A percentile compares a stretch with the other conserved stretches of the same genome.
Conservation (phyloP, 345 rosid genomes). For the Euphorbia tirucalli region DNA sequence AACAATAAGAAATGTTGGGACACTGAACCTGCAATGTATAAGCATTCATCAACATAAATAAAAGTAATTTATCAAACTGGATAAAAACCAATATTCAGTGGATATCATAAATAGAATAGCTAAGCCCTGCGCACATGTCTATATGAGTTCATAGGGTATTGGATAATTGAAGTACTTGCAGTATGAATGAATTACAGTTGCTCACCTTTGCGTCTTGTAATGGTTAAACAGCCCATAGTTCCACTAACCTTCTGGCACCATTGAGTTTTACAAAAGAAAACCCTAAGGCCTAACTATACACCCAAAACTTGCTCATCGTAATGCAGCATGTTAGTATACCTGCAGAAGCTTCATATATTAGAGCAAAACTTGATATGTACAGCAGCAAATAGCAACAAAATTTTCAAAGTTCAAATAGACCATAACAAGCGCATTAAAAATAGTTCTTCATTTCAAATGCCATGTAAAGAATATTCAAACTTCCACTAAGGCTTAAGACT, state of each 20-base stretch:
- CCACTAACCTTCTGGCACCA: conserved; percentile 49
- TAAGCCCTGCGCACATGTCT: background rate
- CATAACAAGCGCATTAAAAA: conserved; percentile 1
- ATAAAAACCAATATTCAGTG: background rate
- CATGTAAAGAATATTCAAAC: background rate
- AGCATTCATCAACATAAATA: conserved; percentile 27
- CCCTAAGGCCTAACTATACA: conserved; percentile 19
- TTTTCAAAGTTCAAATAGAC: background rate
- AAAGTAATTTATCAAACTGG: background rate
- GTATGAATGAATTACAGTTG: conserved; percentile 12
- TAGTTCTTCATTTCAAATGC: background rate
- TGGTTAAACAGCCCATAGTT: conserved; percentile 48
- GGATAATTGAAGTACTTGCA: conserved; percentile 5
- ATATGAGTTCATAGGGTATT: background rate
- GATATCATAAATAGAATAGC: background rate
- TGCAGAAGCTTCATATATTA: conserved; percentile 21
- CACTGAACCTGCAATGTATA: conserved; percentile 51
- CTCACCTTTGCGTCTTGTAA: conserved; percentile 48
- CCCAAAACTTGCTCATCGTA: conserved; percentile 15
- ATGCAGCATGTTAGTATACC: conserved; percentile 19
- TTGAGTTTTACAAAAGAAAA: conserved; percentile 39
- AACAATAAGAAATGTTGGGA: conserved; percentile 54
- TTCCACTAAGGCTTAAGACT: background rate
- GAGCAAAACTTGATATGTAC: background rate
- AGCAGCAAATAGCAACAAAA: conserved; percentile 6